Percentiles rank a stretch among this genome's conserved stretches.
Evolutionary conservation across 2,329 filamentous ascomycete genomes (phyloP).

Genomic region (Aspergillus niger): DNA sequence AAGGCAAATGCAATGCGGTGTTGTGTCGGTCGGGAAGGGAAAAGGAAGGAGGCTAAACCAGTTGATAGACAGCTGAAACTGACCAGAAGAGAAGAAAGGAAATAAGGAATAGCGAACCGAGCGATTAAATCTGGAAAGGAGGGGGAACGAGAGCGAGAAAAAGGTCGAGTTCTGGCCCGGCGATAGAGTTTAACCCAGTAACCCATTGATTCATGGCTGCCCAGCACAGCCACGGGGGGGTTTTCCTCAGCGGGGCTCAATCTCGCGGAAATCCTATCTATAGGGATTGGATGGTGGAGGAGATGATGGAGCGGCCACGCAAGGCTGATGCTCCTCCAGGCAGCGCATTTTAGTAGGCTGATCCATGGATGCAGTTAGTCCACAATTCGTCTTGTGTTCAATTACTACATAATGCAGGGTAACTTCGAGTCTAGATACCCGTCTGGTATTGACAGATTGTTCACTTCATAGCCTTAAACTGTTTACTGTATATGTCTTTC

Average conservation of each 20-base stretch:
- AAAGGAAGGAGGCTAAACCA: neutral
- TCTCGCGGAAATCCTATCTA: neutral
- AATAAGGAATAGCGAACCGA: neutral
- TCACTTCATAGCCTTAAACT: too few relatives aligned
- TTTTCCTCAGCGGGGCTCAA: too few relatives aligned
- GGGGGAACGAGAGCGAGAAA: neutral
- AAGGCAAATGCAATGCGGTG: slow-evolving; percentile 2
- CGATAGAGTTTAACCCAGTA: slow-evolving; percentile 9
- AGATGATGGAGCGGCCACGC: neutral
- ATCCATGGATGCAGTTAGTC: neutral
- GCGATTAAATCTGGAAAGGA: neutral
- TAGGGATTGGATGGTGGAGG: neutral
- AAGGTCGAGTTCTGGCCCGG: slow-evolving; percentile 1
- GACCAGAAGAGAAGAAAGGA: neutral
- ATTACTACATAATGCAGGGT: too few relatives aligned
- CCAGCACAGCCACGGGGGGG: slow-evolving; percentile 13
- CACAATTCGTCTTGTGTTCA: too few relatives aligned
- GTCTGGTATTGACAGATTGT: too few relatives aligned
- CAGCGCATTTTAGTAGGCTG: too few relatives aligned
- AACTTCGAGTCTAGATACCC: too few relatives aligned
- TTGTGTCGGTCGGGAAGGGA: neutral
- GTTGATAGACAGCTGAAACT: neutral
- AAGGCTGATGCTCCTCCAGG: neutral
- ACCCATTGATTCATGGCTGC: neutral
- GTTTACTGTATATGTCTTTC: too few relatives aligned